Evolutionary conservation across 176 grass and related monocot species (phyloP).

Genomic region (Oryza australiensis): DNA sequence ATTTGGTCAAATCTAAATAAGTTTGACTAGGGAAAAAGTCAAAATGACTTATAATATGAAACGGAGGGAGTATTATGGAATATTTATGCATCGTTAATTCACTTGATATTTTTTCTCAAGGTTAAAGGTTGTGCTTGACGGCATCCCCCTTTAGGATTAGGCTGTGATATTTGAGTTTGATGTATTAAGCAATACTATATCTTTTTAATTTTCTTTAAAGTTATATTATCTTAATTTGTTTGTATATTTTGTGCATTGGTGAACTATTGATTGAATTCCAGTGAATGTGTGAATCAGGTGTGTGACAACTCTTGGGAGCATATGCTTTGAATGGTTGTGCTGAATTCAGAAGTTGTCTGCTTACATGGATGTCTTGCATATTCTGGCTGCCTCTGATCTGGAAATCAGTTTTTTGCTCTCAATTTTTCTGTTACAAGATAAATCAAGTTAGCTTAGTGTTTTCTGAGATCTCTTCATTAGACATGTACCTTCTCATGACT

Average conservation of each 20-base stretch:
- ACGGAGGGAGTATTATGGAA: too few relatives aligned
- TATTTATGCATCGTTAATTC: background rate
- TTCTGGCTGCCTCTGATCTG: slow-evolving; percentile 70
- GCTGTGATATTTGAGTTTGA: background rate
- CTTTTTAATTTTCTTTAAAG: background rate
- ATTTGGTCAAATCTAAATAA: too few relatives aligned
- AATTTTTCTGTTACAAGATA: slow-evolving; percentile 56
- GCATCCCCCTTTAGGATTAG: background rate
- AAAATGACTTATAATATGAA: too few relatives aligned
- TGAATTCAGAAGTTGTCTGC: slow-evolving; percentile 84
- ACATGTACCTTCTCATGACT: slow-evolving; percentile 46
- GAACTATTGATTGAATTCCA: slow-evolving; percentile 75
- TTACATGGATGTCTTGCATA: slow-evolving; percentile 90
- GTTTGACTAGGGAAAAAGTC: too few relatives aligned
- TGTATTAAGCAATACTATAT: background rate
- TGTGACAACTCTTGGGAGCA: slow-evolving; percentile 78
- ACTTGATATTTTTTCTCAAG: background rate
- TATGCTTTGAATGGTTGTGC: slow-evolving; percentile 89
- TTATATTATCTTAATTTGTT: slow-evolving; percentile 25
- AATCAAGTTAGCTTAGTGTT: slow-evolving; percentile 49
- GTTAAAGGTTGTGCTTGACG: background rate
- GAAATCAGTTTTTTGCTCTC: slow-evolving; percentile 49
- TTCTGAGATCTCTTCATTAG: slow-evolving; percentile 39
- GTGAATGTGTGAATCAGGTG: slow-evolving; percentile 85
- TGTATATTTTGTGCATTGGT: slow-evolving; percentile 48